Evolutionary conservation across 2,329 filamentous ascomycete genomes (phyloP).

Genomic region (Emydomyces testavorans): DNA sequence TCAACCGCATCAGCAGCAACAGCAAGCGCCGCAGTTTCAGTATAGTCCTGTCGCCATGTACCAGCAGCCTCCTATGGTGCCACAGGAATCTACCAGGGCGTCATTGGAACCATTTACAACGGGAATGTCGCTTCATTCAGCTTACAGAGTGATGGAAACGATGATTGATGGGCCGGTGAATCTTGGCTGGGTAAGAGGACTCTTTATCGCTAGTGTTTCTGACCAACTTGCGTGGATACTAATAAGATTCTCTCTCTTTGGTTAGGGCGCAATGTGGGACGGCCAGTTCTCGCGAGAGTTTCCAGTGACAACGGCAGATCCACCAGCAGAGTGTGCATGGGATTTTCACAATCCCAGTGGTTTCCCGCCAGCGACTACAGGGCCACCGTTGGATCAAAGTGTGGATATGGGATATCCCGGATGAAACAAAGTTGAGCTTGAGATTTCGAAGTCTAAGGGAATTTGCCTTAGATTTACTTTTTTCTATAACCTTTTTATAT

Average conservation of each 20-base stretch:
- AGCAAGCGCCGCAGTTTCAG: not conserved
- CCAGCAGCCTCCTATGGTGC: not conserved
- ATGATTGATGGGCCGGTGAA: constrained; percentile 5
- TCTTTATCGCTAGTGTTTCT: too few relatives aligned
- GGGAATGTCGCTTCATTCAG: constrained; percentile 3
- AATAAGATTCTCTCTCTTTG: not conserved
- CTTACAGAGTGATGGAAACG: constrained; percentile 7
- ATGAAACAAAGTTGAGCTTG: not conserved
- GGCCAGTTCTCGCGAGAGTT: not conserved
- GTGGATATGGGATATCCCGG: not conserved
- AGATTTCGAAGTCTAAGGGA: too few relatives aligned
- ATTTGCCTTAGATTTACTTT: too few relatives aligned
- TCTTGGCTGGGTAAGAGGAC: constrained; percentile 7
- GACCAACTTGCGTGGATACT: too few relatives aligned
- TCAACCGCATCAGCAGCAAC: not conserved
- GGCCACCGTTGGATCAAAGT: not conserved
- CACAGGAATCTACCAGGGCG: not conserved
- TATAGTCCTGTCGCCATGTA: not conserved
- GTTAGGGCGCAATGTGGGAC: not conserved
- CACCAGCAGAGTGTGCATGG: not conserved
- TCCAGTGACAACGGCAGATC: not conserved
- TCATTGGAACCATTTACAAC: not conserved
- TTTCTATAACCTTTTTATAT: too few relatives aligned
- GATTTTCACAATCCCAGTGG: not conserved
- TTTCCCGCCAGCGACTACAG: not conserved